phyloP scores from a whole-genome alignment of 495 filamentous ascomycete species.

The Beverwykella pulmonaria region DNA sequence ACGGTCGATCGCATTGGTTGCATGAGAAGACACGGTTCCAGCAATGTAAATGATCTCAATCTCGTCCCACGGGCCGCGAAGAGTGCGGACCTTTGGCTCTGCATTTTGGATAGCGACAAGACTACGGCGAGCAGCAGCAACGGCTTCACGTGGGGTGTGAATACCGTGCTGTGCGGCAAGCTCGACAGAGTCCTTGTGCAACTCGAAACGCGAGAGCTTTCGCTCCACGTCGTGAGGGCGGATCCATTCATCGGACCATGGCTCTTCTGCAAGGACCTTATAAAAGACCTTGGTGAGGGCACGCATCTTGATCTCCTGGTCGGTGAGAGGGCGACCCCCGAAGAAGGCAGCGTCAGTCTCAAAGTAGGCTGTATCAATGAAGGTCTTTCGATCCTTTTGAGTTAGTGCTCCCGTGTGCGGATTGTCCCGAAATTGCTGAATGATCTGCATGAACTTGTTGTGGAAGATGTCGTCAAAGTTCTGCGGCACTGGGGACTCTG shows the following conservation, averaged over 20 bases:
- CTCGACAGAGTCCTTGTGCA: constrained; percentile 24
- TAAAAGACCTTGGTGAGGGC: constrained; percentile 34
- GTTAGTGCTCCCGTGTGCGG: constrained; percentile 16
- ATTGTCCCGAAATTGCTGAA: constrained; percentile 13
- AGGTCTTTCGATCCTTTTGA: constrained; percentile 14
- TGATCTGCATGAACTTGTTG: constrained; percentile 14
- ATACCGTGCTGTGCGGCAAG: constrained; percentile 24
- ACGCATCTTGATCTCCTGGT: constrained; percentile 29
- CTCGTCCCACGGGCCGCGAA: constrained; percentile 31
- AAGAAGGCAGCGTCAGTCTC: constrained; percentile 23
- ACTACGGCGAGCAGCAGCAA: constrained; percentile 24
- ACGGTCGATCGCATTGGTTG: constrained; percentile 34
- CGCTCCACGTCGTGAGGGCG: constrained; percentile 33
- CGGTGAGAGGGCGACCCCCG: constrained; percentile 11
- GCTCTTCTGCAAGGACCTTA: constrained; percentile 36
- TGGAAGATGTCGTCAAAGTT: constrained; percentile 33
- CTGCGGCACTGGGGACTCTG: background rate
- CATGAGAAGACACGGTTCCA: constrained; percentile 35
- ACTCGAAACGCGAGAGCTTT: constrained; percentile 35
- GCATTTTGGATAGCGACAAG: background rate
- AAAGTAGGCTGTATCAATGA: constrained; percentile 22
- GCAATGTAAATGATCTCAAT: constrained; percentile 40
- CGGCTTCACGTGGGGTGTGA: constrained; percentile 21
- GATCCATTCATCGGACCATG: constrained; percentile 38
- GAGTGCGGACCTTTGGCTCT: background rate